Base-by-base conservation (phyloP, 306 rosid species). In the Elaeagnus macrophylla region DNA sequence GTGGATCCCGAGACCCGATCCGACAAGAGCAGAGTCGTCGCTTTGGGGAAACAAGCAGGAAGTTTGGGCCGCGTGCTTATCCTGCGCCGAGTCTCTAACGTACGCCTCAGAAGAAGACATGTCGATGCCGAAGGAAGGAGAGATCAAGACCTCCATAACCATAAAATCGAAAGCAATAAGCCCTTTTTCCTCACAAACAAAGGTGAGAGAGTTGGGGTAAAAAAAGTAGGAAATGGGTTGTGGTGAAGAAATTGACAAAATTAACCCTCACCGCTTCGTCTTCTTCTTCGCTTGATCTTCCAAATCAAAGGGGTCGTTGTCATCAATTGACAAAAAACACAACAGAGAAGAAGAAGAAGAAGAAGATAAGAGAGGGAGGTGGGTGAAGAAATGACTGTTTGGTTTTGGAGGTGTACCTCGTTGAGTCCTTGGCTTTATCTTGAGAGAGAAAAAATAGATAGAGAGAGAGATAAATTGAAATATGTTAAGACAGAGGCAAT, bases 81-180 rank as follows among this genome's bases (percentile, higher is more conserved):
- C 67, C 60, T 45, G 52, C 65, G 47, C 47, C 56, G 38, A 54
- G 6, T 67, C 67, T 0, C 55, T 39, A 50, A 39, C 48, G 45
- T 40, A 69, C 17, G 53, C 8, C 11, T 77, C 54, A 18, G 77
- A n/a, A 2, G 87, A 48, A 1, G 85, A 47, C n/a, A 73, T 81
- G 32, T 75, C 84, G 74, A 87, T 75, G 51, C 75, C 20, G 72
- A 79, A 83, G 51, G 79, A 64, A 48, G 94, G 72, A 57, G 89
- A 86, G 71, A 84, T 67, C 55, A 91, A 60, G 60, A 86, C 70
- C 70, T 91, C 96, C 97, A 91, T 89, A 32, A 10, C 0, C 1
- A 14, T 10, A 36, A 44, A 0, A 44, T n/a, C 6, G 1, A 6
- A 45, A 45, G 17, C 15, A 13, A 6, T 10, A 44, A 44, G 14